Base-by-base conservation (phyloP, 176 grass and related monocot species). In the Rhynchospora breviuscula region DNA sequence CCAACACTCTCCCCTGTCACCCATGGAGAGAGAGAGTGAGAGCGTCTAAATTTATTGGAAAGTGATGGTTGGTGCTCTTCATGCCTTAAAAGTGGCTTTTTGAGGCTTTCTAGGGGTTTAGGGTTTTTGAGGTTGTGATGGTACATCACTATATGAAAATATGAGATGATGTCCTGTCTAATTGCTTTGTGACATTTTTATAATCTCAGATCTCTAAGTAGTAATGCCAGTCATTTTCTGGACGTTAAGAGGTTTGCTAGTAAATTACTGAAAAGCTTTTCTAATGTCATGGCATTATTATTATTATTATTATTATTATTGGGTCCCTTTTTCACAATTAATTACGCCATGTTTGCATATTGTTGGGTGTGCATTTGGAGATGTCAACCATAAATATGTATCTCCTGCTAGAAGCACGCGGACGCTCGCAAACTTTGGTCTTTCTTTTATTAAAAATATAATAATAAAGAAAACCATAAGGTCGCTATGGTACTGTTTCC, bases 11-110 rank as follows among this genome's bases (percentile, higher is more conserved):
- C 67, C 79, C 73, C 87, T 92, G 90, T 89, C 93, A 92, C 81
- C 90, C 84, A 83, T 85, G 82, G 74, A 86, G 45, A 19, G 67
- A 64, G 60, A 81, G 43, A 79, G 68, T 23, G 69, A 51, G 81
- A 72, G 70, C 74, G 86, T 45, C 11, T 58, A 61, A 86, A 76
- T 88, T 80, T 84, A 88, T 88, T 86, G 89, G 64, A 84, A 97
- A 90, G 94, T 89, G 94, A 91, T 85, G 85, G 85, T 83, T 77
- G 87, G 89, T 86, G 66, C 83, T 83, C 91, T n/a, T 91, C 89
- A 91, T 89, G 94, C 87, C 89, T 91, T 84, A 85, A 97, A 93
- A 97, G 91, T 85, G 89, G 87, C 86, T 93, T 97, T 90, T 75
- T 88, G 71, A 69, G 77, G 63, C 79, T 78, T 87, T 74, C 78